Evolutionary conservation across 2,329 filamentous ascomycete genomes (phyloP).

Genomic region (Chaetothyriales sp.): DNA sequence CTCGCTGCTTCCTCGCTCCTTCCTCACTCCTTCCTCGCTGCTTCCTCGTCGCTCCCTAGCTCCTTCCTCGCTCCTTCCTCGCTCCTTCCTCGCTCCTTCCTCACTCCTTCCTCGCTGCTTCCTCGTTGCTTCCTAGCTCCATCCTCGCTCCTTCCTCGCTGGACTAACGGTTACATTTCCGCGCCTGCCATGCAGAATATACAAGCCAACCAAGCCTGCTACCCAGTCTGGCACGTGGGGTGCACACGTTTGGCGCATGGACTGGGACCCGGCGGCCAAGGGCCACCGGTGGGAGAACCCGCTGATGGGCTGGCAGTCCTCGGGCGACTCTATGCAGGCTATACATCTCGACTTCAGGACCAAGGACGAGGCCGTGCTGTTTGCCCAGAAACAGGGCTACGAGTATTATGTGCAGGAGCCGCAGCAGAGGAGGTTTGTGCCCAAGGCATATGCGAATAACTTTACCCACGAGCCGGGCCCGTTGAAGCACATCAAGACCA

Average conservation of each 20-base stretch:
- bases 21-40: too few species aligned
- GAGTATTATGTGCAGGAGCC: conserved; percentile 98
- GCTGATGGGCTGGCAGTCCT: conserved; percentile 97
- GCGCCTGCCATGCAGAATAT: conserved; percentile 52
- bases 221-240: conserved; percentile 90
- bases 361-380: conserved; percentile 88
- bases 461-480: conserved; percentile 59
- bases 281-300: conserved; percentile 98
- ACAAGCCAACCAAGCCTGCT: conserved; percentile 79
- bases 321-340: conserved; percentile 87
- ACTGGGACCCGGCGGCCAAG: conserved; percentile 88
- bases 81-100: too few species aligned
- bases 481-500: conserved; percentile 72
- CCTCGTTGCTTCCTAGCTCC: too few species aligned
- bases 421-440: conserved; percentile 68
- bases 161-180: not conserved
- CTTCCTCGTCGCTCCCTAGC: too few species aligned
- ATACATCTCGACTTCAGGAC: conserved; percentile 78
- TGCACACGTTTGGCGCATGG: conserved; percentile 82
- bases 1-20: too few species aligned
- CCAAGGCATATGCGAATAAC: conserved; percentile 95
- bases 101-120: too few species aligned
- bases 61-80: too few species aligned
- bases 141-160: not conserved
- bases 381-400: conserved; percentile 97